Conservation (phyloP, 306 rosid species). For the Prunus salicina region DNA sequence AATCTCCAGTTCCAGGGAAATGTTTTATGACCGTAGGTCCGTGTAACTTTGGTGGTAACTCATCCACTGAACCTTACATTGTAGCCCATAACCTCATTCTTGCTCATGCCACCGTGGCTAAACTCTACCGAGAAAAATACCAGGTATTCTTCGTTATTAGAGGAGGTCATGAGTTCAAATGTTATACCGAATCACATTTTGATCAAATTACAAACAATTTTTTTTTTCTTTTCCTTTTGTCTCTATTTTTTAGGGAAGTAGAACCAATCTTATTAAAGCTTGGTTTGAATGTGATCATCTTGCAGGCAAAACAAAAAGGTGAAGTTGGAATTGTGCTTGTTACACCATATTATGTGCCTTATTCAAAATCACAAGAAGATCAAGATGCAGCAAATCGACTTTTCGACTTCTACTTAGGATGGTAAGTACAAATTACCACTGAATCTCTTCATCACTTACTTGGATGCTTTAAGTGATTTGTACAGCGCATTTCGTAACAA, state of each 20-base stretch:
- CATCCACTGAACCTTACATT: constrained; percentile 33
- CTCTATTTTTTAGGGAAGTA: no score
- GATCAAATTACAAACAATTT: no score
- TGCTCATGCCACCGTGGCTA: constrained; percentile 30
- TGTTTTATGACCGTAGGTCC: constrained; percentile 34
- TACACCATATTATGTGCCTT: constrained; percentile 24
- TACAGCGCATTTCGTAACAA: neutral
- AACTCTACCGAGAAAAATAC: constrained; percentile 30
- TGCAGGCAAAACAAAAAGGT: constrained; percentile 39
- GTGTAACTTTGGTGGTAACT: constrained; percentile 22
- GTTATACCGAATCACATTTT: neutral
- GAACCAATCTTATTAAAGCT: neutral
- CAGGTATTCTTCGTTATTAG: constrained; percentile 14
- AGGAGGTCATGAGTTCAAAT: neutral
- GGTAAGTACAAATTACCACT: constrained; percentile 21
- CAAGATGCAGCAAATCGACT: constrained; percentile 27
- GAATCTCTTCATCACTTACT: no score
- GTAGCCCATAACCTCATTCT: constrained; percentile 34
- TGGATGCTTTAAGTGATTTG: no score
- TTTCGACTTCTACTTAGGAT: constrained; percentile 33
- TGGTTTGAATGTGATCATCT: neutral
- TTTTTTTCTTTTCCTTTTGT: fast-evolving
- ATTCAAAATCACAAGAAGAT: constrained; percentile 24
- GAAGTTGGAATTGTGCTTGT: constrained; percentile 35
- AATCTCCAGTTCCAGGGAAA: constrained; percentile 32